These are phyloP conservation scores for Diaporthe sp. DNA, from an alignment of 2,329 filamentous ascomycete species.

Conservation along the genomic window DNA sequence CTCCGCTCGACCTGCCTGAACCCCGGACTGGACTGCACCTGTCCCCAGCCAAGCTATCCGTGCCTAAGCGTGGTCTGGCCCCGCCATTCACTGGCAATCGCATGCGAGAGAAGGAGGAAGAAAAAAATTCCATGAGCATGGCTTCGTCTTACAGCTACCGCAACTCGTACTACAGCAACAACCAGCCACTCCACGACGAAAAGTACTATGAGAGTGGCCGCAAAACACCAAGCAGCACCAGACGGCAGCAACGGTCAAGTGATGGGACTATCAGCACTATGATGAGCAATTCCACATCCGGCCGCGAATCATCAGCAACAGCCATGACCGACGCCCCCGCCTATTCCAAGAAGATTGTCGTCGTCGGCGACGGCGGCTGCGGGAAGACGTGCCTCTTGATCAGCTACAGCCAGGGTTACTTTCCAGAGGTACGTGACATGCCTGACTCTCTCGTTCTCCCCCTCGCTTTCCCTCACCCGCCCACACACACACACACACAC, in stretches of 20 bases:
- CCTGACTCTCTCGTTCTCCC: not conserved
- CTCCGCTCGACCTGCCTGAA: not conserved
- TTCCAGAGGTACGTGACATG: constrained; percentile 82
- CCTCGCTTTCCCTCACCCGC: no score
- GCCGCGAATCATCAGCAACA: constrained; percentile 82
- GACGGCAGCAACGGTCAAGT: constrained; percentile 75
- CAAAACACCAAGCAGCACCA: constrained; percentile 39
- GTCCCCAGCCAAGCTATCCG: constrained; percentile 22
- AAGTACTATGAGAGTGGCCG: constrained; percentile 48
- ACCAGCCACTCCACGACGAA: constrained; percentile 50
- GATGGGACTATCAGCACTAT: constrained; percentile 91
- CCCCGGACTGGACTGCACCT: constrained; percentile 8
- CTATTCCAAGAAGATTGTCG: constrained; percentile 99
- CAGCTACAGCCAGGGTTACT: constrained; percentile 98
- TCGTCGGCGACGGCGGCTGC: constrained; percentile 97
- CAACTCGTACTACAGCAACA: constrained; percentile 61
- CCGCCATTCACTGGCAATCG: constrained; percentile 35
- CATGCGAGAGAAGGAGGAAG: not conserved
- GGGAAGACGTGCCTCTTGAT: constrained; percentile 99
- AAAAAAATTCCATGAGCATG: constrained; percentile 49
- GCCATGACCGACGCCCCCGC: constrained; percentile 89
- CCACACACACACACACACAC: no score
- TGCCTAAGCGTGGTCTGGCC: constrained; percentile 31
- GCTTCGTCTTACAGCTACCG: constrained; percentile 63
- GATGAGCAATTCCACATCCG: constrained; percentile 75